Evolutionary conservation across 1,284 basidiomycete genomes (phyloP), one percentile per base, ranked within the genome.

Genomic region (Cryptococcus sp.): DNA sequence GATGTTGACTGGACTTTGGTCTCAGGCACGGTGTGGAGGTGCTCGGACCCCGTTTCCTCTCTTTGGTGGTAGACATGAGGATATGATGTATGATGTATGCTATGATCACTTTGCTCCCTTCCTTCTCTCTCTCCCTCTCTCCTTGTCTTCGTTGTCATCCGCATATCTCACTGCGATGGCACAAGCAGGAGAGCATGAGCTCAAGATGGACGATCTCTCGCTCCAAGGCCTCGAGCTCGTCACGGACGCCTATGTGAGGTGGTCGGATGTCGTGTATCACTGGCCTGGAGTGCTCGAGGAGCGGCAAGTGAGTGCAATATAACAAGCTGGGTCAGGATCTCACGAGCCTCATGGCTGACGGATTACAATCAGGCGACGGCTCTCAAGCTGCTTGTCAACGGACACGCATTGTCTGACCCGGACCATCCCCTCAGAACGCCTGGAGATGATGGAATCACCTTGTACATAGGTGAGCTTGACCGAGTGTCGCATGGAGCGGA

Each of bases 401-500:
- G 85, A 58, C 84, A 86, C 49, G 81, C 86, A 0, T 74, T 93
- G 19, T 83, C 85, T 3, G 82, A 88, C 65, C 82, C 85, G 0
- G 84, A 87, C 45, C 86, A 93, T 73, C 91, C 91, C 3, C 82
- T 93, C 11, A 83, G 84, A 60, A 78, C 81, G 50, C 81, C 83
- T 11, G 85, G 84, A 17, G 78, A 84, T 27, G 77, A 85, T 15
- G 89, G 89, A 3, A 80, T 87, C 19, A 84, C 86, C 65, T 78
- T 93, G 58, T 89, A 83, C 76, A 82, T 88, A 59, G 89, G 90
- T 90, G 68, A 58, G 79, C 61, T 20, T 8, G 7, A 10, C 10
- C 27, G 30, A 35, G 3, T 10, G 30, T 8, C 10, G 8, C 2
- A 20, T 13, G 30, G 27, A 38, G 25, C 46, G 17, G 19, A 52